phyloP scores from a whole-genome alignment of 2,329 filamentous ascomycete genomes.

The Monascus ruber region DNA sequence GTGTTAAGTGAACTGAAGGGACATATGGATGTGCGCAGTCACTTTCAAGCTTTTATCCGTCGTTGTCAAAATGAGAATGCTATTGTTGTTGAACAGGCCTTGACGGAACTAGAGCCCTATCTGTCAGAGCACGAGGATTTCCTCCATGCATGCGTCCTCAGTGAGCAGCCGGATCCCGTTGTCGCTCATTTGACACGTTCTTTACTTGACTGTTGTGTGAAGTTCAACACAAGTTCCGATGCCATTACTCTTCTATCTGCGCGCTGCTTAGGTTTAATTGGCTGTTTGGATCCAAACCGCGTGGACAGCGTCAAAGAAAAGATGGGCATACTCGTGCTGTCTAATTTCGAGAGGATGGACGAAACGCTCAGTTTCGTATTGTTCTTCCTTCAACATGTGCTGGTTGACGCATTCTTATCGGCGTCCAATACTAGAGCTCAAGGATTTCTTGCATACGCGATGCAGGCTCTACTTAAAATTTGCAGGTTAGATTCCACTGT shows the following conservation, averaged over 20 bases:
- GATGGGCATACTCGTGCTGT: constrained; percentile 71
- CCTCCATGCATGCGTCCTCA: constrained; percentile 66
- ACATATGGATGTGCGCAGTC: constrained; percentile 53
- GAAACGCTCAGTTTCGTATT: constrained; percentile 81
- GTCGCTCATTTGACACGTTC: constrained; percentile 62
- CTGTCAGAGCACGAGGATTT: constrained; percentile 63
- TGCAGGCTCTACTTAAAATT: constrained; percentile 78
- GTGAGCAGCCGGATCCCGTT: constrained; percentile 70
- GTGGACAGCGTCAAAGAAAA: constrained; percentile 70
- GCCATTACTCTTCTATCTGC: constrained; percentile 64
- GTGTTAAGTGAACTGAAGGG: constrained; percentile 55
- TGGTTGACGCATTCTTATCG: constrained; percentile 85
- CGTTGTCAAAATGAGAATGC: constrained; percentile 74
- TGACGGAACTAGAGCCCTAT: constrained; percentile 65
- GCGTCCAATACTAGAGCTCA: constrained; percentile 79
- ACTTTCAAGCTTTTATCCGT: constrained; percentile 59
- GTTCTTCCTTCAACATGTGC: constrained; percentile 71
- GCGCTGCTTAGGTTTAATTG: constrained; percentile 75
- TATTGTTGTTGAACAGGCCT: constrained; percentile 69
- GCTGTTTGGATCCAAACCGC: constrained; percentile 82
- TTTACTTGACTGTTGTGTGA: constrained; percentile 74
- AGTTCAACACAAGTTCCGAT: constrained; percentile 57
- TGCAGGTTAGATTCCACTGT: constrained; percentile 57
- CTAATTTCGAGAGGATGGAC: constrained; percentile 67
- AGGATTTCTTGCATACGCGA: constrained; percentile 83